Conservation (phyloP, 2,329 filamentous ascomycete species). For the Colletotrichum sp. region DNA sequence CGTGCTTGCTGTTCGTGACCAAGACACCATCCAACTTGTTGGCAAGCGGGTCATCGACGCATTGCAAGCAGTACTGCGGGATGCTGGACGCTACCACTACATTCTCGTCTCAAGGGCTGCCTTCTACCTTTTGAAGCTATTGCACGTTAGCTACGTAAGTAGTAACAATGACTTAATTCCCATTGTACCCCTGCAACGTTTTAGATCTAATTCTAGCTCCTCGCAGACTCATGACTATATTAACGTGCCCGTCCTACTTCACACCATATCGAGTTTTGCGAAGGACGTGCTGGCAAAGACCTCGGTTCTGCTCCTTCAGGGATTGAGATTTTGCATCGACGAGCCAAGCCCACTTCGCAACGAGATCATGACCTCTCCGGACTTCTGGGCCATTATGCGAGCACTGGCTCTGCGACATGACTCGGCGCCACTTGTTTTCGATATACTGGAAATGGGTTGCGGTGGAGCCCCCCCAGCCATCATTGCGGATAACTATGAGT, state of each 20-base stretch:
- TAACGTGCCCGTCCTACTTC: conserved; percentile 88
- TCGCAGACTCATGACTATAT: conserved; percentile 85
- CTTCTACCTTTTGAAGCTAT: conserved; percentile 83
- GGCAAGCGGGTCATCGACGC: conserved; percentile 82
- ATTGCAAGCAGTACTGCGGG: conserved; percentile 81
- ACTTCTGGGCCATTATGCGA: conserved; percentile 93
- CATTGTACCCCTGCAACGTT: conserved; percentile 30
- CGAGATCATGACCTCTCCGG: conserved; percentile 94
- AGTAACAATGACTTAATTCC: not conserved
- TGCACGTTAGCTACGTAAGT: conserved; percentile 85
- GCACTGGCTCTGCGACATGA: conserved; percentile 72
- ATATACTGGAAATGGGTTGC: conserved; percentile 81
- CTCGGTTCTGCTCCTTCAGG: conserved; percentile 77
- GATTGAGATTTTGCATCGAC: conserved; percentile 80
- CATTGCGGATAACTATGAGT: conserved; percentile 94
- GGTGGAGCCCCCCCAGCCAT: conserved; percentile 79
- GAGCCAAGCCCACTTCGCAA: conserved; percentile 80
- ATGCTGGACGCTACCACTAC: conserved; percentile 79
- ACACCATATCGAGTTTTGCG: conserved; percentile 87
- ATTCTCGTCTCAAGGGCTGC: conserved; percentile 84
- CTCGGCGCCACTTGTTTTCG: conserved; percentile 80
- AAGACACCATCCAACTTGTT: conserved; percentile 72
- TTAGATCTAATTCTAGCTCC: not conserved
- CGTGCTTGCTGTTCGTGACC: conserved; percentile 77
- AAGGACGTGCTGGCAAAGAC: conserved; percentile 78